Base-by-base conservation (phyloP, 352 stramenopile genomes). In the Halophytophthora polymorphica region DNA sequence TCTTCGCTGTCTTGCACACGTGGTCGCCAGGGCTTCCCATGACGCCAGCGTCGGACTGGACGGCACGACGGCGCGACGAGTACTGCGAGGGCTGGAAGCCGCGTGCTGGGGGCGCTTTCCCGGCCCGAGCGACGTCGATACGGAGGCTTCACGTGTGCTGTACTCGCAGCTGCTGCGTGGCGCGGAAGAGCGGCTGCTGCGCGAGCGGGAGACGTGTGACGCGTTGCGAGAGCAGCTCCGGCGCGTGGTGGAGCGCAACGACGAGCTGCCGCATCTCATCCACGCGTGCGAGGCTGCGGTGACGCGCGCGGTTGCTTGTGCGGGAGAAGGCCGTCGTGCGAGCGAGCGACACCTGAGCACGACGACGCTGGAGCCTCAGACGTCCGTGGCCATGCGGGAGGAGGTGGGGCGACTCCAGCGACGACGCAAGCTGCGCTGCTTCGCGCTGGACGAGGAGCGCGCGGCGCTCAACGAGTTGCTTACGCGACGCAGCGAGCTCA, bases 401-500 rank as follows among this genome's bases (percentile, higher is more conserved):
- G 65, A 70, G 1, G 69, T 80, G 12, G 38, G 47, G 13, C 68
- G 63, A 31, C 66, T 84, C 18, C 65, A 64, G 6, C 68, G 69
- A 1, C 69, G 79, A 8, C 71, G 64, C 21, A 67, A 77, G 11
- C 58, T 90, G 6, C 79, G 79, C 1, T 47, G 38, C 7, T 88
- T 72, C 70, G 79, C 74, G 11, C 88, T 77, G 33, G 67, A 63
- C 21, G 70, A 87, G 22, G 56, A 88, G 10, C 79, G 79, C 2
- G 33, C 41, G 2, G 50, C 52, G 18, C 60, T 90, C 38, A 86
- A 83, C 36, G 76, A 90, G 3, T 64, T 84, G 25, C 45, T 66
- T 36, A 83, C 70, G 14, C 71, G 60, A 8, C 61, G 69, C 7
- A 90, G 64, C 13, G 79, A 90, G 44, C 43, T 90, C 13, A 86